These are phyloP conservation scores for Hebeloma cylindrosporum DNA, from an alignment of 768 basidiomycete species.

Conservation along the genomic window DNA sequence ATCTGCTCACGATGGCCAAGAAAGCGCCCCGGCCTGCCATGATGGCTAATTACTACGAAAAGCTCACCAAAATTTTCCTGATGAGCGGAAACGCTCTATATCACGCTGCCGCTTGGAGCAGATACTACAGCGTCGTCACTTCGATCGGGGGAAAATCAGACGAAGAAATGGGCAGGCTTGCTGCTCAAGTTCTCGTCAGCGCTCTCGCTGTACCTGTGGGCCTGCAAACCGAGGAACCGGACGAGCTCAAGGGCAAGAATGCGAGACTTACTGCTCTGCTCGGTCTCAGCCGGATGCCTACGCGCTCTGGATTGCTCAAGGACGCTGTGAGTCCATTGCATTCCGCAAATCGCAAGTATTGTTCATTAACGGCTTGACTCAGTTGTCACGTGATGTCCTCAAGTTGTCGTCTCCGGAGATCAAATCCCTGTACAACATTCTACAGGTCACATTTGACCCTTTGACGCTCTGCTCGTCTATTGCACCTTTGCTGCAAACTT, in stretches of 20 bases:
- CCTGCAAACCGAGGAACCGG: slow-evolving; percentile 45
- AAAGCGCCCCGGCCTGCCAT: slow-evolving; percentile 89
- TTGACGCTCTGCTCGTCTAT: slow-evolving; percentile 78
- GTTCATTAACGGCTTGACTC: slow-evolving; percentile 7
- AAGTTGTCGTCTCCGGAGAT: slow-evolving; percentile 73
- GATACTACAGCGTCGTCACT: slow-evolving; percentile 74
- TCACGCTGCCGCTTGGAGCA: slow-evolving; percentile 94
- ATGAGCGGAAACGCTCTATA: slow-evolving; percentile 94
- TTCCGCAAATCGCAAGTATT: background rate
- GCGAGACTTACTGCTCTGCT: slow-evolving; percentile 83
- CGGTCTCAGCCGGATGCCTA: slow-evolving; percentile 81
- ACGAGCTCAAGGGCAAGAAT: slow-evolving; percentile 59
- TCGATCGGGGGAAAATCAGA: slow-evolving; percentile 71
- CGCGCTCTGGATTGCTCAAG: slow-evolving; percentile 78
- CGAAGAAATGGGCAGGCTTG: slow-evolving; percentile 78
- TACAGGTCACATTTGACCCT: slow-evolving; percentile 94
- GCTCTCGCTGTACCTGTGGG: slow-evolving; percentile 93
- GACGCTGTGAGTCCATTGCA: slow-evolving; percentile 67
- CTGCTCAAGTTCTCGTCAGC: slow-evolving; percentile 89
- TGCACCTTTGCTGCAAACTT: slow-evolving; percentile 70
- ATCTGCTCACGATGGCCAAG: slow-evolving; percentile 89
- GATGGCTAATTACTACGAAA: slow-evolving; percentile 99
- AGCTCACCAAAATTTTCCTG: slow-evolving; percentile 94
- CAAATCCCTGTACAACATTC: slow-evolving; percentile 79
- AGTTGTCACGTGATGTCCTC: slow-evolving; percentile 84